phyloP scores from a whole-genome alignment of 371 early-diverging fungal genomes.

The Apophysomyces ossiformis region DNA sequence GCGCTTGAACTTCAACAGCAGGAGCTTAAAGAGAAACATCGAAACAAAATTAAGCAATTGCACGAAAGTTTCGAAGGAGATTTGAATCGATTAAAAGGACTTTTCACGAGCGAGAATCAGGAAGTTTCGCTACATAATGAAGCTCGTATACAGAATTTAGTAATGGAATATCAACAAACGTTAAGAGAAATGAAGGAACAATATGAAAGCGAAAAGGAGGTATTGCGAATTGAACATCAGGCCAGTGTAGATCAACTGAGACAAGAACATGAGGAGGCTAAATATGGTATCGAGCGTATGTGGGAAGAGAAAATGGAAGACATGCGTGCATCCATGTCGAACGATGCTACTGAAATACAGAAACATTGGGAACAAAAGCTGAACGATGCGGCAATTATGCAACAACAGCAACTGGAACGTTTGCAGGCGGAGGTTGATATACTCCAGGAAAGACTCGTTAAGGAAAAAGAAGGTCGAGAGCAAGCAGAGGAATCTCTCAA shows the following conservation, averaged over 20 bases:
- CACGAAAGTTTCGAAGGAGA: slow-evolving; percentile 16
- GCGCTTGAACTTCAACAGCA: not conserved
- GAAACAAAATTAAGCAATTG: slow-evolving; percentile 5
- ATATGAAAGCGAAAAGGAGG: slow-evolving; percentile 29
- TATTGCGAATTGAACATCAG: slow-evolving; percentile 34
- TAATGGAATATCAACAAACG: slow-evolving; percentile 31
- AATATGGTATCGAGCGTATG: slow-evolving; percentile 9
- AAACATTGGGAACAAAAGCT: slow-evolving; percentile 40
- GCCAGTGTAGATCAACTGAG: slow-evolving; percentile 20
- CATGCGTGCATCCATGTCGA: slow-evolving; percentile 37
- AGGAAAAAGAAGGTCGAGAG: slow-evolving; percentile 39
- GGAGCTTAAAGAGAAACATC: slow-evolving; percentile 2
- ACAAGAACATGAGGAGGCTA: slow-evolving; percentile 15
- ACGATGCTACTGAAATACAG: slow-evolving; percentile 39
- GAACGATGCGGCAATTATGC: slow-evolving; percentile 20
- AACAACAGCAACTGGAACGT: slow-evolving; percentile 16
- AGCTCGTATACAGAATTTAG: slow-evolving; percentile 34
- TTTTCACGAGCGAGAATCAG: slow-evolving; percentile 31
- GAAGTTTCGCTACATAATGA: slow-evolving; percentile 35
- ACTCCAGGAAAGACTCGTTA: slow-evolving; percentile 38
- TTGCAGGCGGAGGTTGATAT: slow-evolving; percentile 41
- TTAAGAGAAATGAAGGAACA: slow-evolving; percentile 26
- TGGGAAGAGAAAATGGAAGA: slow-evolving; percentile 44
- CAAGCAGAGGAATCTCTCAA: slow-evolving; percentile 15
- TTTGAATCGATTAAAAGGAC: slow-evolving; percentile 16